Base-by-base conservation (phyloP, 352 stramenopile species). In the Phytophthora pistaciae region DNA sequence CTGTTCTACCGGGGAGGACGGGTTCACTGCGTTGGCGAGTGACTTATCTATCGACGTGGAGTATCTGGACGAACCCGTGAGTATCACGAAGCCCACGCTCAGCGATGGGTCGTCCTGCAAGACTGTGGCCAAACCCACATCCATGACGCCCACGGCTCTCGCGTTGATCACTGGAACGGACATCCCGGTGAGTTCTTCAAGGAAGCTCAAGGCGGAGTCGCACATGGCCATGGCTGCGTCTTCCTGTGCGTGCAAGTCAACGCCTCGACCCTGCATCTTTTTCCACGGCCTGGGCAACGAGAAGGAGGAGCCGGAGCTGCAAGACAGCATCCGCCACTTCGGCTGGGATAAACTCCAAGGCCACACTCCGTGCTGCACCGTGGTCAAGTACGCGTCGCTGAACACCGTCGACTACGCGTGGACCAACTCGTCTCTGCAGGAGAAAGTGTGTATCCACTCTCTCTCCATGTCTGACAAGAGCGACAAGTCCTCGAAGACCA, bases 351-450 rank as follows among this genome's bases (percentile, higher is more conserved):
- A 67, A 42, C 50, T 74, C 33, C 59, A 73, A 60, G 48, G 53
- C 0, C 65, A 70, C 23, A 57, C 70, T 6, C 70, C 70, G 0
- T 77, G 70, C 48, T 77, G 70, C 21, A 59, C 70, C 0, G 64
- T 52, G 2, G 69, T 85, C 55, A 84, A 84, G 59, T 89, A 82
- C 44, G 71, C 75, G 0, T 54, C 73, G 13, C 56, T 89, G n/a
- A 83, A 91, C 59, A 91, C 81, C 18, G 68, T 80, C 31, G 68
- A 86, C 60, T 78, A 72, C 44, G 83, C 38, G 1, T 91, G 83
- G 83, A 83, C 77, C n/a, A 74, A 78, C 49, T 56, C 55, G 0
- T 55, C 42, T 0, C 54, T 89, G 5, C 79, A 87, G 60, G 3
- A 82, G 18, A 70, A 77, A 6, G 67, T 79, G 42, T 89, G 82